phyloP scores from a whole-genome alignment of 805 yeast species.

The Priceomyces fermenticarens region DNA sequence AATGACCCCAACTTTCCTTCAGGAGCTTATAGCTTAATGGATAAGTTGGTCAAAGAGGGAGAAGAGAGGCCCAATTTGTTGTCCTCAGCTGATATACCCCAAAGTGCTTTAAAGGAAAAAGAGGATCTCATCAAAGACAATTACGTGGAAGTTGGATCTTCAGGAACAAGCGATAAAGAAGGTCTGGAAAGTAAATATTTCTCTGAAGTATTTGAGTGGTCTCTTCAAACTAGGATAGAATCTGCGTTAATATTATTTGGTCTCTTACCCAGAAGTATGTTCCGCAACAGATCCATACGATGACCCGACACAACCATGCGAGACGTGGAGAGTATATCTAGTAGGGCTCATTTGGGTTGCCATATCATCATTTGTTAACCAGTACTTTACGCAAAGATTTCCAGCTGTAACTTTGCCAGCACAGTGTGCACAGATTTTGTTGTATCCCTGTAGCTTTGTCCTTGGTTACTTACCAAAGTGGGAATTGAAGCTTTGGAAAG shows the following conservation, averaged over 20 bases:
- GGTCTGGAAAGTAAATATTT: conserved; percentile 3
- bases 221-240: conserved; percentile 34
- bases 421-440: conserved; percentile 43
- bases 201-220: conserved; percentile 17
- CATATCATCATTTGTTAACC: conserved; percentile 53
- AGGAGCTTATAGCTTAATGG: conserved; percentile 23
- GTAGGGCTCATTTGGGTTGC: conserved; percentile 51
- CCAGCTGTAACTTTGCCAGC: conserved; percentile 46
- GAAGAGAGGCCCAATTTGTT: not conserved
- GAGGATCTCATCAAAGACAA: not conserved
- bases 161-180: not conserved
- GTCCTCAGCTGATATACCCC: not conserved
- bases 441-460: conserved; percentile 42
- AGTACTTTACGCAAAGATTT: conserved; percentile 54
- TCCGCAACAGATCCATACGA: conserved; percentile 62
- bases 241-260: conserved; percentile 43
- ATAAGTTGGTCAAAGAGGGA: conserved; percentile 7
- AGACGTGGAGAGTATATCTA: conserved; percentile 55
- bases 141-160: not conserved
- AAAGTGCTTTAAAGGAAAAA: not conserved
- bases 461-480: conserved; percentile 45
- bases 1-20: conserved; percentile 33
- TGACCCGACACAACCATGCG: conserved; percentile 47
- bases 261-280: conserved; percentile 66
- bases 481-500: conserved; percentile 25